Percentiles rank a stretch among this genome's conserved stretches.
Conservation (phyloP, 352 stramenopile species). For the Elongisporangium undulatum region DNA sequence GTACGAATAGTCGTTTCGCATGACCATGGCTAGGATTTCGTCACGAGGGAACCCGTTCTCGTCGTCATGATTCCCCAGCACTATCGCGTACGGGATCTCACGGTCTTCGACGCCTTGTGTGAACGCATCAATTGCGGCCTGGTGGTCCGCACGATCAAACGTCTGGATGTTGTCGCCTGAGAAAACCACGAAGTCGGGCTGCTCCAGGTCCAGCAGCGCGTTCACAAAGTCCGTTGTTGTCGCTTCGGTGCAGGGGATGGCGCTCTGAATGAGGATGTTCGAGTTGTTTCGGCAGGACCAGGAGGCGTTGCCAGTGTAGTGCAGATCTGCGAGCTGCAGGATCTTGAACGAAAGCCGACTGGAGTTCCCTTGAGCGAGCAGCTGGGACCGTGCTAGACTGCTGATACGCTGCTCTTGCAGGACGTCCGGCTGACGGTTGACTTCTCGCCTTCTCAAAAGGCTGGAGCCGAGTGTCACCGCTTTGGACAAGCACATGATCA, state of each 20-base stretch:
- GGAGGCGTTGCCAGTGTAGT: constrained; percentile 40
- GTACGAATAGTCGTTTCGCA: constrained; percentile 35
- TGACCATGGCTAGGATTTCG: constrained; percentile 30
- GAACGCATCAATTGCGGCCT: constrained; percentile 30
- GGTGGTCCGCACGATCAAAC: constrained; percentile 12
- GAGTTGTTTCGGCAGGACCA: constrained; percentile 24
- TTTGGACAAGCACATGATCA: too few relatives aligned
- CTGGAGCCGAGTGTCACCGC: too few relatives aligned
- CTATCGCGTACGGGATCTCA: constrained; percentile 43
- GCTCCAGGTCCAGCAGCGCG: constrained; percentile 48
- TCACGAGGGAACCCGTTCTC: constrained; percentile 33
- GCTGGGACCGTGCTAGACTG: too few relatives aligned
- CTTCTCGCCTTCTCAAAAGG: too few relatives aligned
- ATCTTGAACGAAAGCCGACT: constrained; percentile 41
- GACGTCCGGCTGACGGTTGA: too few relatives aligned
- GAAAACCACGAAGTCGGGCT: constrained; percentile 66
- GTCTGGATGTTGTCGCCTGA: constrained; percentile 58
- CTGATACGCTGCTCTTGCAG: too few relatives aligned
- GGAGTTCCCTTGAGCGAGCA: too few relatives aligned
- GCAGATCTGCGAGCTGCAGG: constrained; percentile 65
- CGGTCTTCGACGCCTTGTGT: constrained; percentile 27
- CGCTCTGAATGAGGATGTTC: constrained; percentile 4
- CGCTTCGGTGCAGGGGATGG: constrained; percentile 32
- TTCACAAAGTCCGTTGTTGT: constrained; percentile 47
- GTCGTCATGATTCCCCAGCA: constrained; percentile 71